Base-by-base conservation (phyloP, 2,329 filamentous ascomycete genomes). In the Hirsutella rhossiliensis region DNA sequence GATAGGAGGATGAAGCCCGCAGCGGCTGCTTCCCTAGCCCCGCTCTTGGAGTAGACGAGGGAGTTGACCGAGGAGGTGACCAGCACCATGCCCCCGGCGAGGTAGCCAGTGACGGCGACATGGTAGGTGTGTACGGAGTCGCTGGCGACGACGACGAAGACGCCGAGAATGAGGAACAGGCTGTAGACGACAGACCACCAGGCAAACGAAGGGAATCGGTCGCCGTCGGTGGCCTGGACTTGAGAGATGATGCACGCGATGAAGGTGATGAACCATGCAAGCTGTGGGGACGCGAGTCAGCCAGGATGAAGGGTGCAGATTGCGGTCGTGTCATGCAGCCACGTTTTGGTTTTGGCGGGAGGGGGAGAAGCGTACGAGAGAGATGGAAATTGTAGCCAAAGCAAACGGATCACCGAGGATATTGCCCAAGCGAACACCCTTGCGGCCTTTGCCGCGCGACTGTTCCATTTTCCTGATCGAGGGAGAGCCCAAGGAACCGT, bases 361-460 rank as follows among this genome's bases (percentile, higher is more conserved):
- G 9, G 13, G 17, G 11, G n/a, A 11, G 17, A 38, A 15, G 76
- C 87, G 64, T 78, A 96, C 90, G 60, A 86, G 73, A 50, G 84
- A 79, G 63, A 97, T 96, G 46, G 90, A 96, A 51, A 94, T 79
- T 31, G 92, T 97, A 44, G 89, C 88, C 48, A 98, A 76, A 47
- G 90, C 89, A 65, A 98, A 97, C 6, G 92, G 92, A 67, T 98
- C 90, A 56, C 92, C 92, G 48, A 96, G 75, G 56, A 98, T 88
- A 66, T 96, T 94, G 61, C 85, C 85, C 64, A 89, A 65, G 63
- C 78, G 83, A 64, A 95, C 82, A 57, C 74, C 71, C 61, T 72
- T 67, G 59, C 75, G 71, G 58, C 69, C 69, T 59, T 80, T 76
- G 53, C 57, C 68, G 60, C 77, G 73, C 52, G 75, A 75, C 62